phyloP scores from a whole-genome alignment of 2,329 filamentous ascomycete species.

The Mycogone perniciosa region DNA sequence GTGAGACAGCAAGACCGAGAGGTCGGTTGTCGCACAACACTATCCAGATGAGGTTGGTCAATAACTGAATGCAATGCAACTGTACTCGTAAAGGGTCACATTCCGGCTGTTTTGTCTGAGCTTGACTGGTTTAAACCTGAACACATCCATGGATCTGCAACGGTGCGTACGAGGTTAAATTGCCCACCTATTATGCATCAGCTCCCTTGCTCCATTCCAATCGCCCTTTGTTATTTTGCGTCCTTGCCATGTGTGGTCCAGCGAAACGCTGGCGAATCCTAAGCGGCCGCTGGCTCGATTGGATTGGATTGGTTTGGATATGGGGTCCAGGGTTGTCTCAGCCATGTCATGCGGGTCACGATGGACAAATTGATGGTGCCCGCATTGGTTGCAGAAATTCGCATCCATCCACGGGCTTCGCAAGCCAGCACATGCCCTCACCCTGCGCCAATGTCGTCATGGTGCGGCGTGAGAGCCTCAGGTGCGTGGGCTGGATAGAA shows the following conservation, averaged over 20 bases:
- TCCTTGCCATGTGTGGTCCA: not conserved
- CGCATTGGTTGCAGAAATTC: not conserved
- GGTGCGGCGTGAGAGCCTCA: not conserved
- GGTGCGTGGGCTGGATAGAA: not conserved
- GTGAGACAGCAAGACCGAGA: no score
- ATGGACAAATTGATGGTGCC: not conserved
- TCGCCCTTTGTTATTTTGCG: not conserved
- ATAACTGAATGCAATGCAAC: no score
- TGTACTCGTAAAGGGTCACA: no score
- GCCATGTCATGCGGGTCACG: constrained; percentile 1
- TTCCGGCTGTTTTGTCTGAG: no score
- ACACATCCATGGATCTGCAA: not conserved
- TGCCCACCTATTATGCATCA: no score
- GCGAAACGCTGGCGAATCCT: not conserved
- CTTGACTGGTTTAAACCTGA: not conserved
- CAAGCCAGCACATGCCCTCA: not conserved
- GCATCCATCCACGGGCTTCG: no score
- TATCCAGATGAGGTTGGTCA: no score
- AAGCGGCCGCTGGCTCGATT: not conserved
- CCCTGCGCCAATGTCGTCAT: not conserved
- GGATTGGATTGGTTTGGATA: not conserved
- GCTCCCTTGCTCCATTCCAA: not conserved
- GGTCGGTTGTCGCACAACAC: no score
- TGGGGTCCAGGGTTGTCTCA: not conserved
- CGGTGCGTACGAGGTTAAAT: not conserved